Evolutionary conservation across 2,329 filamentous ascomycete genomes (phyloP).

Genomic region (Paecilomyces sp.): DNA sequence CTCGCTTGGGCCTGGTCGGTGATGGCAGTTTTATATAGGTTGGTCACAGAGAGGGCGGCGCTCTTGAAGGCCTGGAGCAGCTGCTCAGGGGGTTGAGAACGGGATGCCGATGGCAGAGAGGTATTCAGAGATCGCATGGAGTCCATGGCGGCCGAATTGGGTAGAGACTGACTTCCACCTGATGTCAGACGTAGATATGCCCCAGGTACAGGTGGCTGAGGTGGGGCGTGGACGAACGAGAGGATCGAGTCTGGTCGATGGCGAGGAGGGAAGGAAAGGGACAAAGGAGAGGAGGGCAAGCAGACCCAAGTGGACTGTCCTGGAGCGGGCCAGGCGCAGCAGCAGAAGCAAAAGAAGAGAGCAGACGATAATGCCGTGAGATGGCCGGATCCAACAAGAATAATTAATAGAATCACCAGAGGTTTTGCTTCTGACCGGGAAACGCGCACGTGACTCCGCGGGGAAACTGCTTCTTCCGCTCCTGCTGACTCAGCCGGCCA

Average conservation of each 20-base stretch:
- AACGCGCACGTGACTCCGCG: constrained; percentile 27
- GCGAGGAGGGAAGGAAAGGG: constrained; percentile 8
- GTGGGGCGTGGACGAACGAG: constrained; percentile 3
- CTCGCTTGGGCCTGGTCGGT: constrained; percentile 68
- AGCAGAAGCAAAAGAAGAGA: too few relatives aligned
- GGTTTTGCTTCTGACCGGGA: constrained; percentile 18
- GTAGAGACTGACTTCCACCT: background rate
- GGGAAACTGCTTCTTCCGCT: constrained; percentile 16
- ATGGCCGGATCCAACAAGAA: background rate
- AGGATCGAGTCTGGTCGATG: constrained; percentile 4
- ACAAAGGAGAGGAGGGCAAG: background rate
- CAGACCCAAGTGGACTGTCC: too few relatives aligned
- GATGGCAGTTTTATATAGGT: constrained; percentile 88
- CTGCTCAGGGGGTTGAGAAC: constrained; percentile 41
- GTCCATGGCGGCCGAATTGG: constrained; percentile 42
- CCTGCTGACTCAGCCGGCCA: constrained; percentile 18
- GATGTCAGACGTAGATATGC: background rate
- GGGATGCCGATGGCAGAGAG: constrained; percentile 49
- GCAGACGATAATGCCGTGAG: too few relatives aligned
- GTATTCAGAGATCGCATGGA: constrained; percentile 59
- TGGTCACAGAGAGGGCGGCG: constrained; percentile 88
- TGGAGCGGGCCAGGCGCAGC: too few relatives aligned
- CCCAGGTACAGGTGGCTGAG: background rate
- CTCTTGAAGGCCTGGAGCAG: constrained; percentile 86
- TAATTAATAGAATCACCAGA: background rate